Conservation (phyloP, 208 protist species). For the Acanthamoeba royreba region DNA sequence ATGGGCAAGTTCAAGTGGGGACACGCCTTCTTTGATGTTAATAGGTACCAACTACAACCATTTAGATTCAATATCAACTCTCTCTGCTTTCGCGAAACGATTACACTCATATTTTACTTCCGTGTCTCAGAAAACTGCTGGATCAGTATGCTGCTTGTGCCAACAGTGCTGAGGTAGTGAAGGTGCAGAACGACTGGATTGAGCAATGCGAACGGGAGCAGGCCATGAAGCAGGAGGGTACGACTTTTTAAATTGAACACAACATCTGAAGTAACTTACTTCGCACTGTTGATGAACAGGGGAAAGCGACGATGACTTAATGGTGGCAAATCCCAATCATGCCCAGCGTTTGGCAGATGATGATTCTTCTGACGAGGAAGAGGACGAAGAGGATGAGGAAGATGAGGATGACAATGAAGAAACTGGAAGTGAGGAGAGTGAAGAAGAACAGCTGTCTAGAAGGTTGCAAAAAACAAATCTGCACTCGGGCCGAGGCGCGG, state of each 20-base stretch:
- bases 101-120: too few relatives aligned
- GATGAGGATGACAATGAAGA: too few relatives aligned
- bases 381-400: too few relatives aligned
- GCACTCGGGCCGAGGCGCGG: too few relatives aligned
- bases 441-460: too few relatives aligned
- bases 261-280: too few relatives aligned
- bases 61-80: too few relatives aligned
- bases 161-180: conserved; percentile 76
- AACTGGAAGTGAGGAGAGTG: too few relatives aligned
- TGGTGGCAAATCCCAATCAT: not conserved
- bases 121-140: conserved; percentile 91
- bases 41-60: too few relatives aligned
- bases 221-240: conserved; percentile 1
- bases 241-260: conserved; percentile 8
- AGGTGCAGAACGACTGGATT: conserved; percentile 75
- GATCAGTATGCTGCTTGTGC: conserved; percentile 82
- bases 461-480: too few relatives aligned
- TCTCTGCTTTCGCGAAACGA: not conserved
- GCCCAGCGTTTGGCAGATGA: not conserved
- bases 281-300: not conserved
- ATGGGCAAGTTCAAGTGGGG: conserved; percentile 97
- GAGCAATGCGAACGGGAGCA: conserved; percentile 68
- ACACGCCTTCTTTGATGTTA: conserved; percentile 92
- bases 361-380: too few relatives aligned
- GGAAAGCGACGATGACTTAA: not conserved